Base-by-base conservation (phyloP, 257 asterid species). In the Solanum neorickii region DNA sequence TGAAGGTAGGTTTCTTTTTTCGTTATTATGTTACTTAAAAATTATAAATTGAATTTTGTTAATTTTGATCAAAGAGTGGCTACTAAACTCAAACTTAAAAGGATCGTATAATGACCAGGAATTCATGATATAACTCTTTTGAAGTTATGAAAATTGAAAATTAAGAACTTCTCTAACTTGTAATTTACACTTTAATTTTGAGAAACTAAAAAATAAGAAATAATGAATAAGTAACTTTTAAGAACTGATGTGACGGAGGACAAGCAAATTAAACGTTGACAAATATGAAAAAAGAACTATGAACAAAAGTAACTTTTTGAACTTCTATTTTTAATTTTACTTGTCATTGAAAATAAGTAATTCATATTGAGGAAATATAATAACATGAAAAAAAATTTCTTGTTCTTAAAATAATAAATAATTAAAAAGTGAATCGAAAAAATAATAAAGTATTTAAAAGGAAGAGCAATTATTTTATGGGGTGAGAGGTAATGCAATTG, bases 301-400 rank as follows among this genome's bases (percentile, higher is more conserved):
- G 14, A 74, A 75, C 31, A 23, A 75, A 41, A 12, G 59, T n/a
- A 41, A n/a, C 59, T 76, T 76, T 76, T 76, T 41, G 59, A 41
- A 44, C 23, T n/a, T 7, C 2, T 11, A 37, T 6, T 6, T 52
- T 16, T 20, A 3, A 59, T 21, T 59, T 59, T 0, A 59, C 0
- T 20, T 1, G 2, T 21, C 12, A 59, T 1, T 5, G 1, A 20
- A 49, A 7, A 18, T 12, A 46, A 46, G 52, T 46, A 46, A 52
- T 16, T 52, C n/a, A 56, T 56, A 56, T 56, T 18, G 7, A 52
- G 11, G 5, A 20, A 1, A 56, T 56, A 56, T 11, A 56, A 7
- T 56, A 16, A 56, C 0, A 18, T 18, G 0, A 4, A 23, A 62
- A 60, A 3, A 21, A 2, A 9, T 21, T 23, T 0, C 10, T 21